Percentiles rank a stretch among this genome's conserved stretches.
These are phyloP conservation scores for Yamadazyma mexicana DNA, from an alignment of 1,139 yeast genomes.

Conservation along the genomic window DNA sequence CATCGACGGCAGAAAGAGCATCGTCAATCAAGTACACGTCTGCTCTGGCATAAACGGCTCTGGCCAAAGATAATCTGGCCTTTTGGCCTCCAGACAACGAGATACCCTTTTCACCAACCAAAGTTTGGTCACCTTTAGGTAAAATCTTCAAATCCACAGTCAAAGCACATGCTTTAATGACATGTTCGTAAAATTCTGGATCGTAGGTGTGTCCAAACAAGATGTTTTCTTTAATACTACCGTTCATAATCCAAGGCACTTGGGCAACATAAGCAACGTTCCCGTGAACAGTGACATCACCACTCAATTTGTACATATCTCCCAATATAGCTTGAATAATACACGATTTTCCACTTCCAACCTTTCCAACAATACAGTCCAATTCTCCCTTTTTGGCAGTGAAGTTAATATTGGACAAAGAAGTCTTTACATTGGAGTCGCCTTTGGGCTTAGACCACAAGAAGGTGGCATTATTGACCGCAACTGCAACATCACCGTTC, in stretches of 20 bases:
- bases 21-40: conserved; percentile 39
- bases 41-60: conserved; percentile 42
- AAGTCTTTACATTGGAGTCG: conserved; percentile 32
- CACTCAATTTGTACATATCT: conserved; percentile 29
- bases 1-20: conserved; percentile 38
- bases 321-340: conserved; percentile 63
- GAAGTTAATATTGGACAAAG: conserved; percentile 53
- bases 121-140: conserved; percentile 41
- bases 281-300: conserved; percentile 19
- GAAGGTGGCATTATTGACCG: conserved; percentile 20
- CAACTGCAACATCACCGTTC: conserved; percentile 17
- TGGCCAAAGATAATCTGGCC: conserved; percentile 39
- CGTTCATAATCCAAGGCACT: conserved; percentile 42
- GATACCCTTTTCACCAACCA: conserved; percentile 45
- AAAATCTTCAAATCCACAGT: conserved; percentile 31
- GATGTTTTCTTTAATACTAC: conserved; percentile 41
- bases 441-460: conserved; percentile 27
- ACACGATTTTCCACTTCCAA: conserved; percentile 78
- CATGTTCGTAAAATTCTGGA: conserved; percentile 26
- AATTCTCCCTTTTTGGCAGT: conserved; percentile 58
- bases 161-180: conserved; percentile 38
- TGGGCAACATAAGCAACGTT: conserved; percentile 34
- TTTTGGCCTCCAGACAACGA: conserved; percentile 47
- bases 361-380: conserved; percentile 72
- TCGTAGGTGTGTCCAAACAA: conserved; percentile 34